These are phyloP conservation scores for Myrica gale DNA, from an alignment of 306 rosid species.

Conservation along the genomic window DNA sequence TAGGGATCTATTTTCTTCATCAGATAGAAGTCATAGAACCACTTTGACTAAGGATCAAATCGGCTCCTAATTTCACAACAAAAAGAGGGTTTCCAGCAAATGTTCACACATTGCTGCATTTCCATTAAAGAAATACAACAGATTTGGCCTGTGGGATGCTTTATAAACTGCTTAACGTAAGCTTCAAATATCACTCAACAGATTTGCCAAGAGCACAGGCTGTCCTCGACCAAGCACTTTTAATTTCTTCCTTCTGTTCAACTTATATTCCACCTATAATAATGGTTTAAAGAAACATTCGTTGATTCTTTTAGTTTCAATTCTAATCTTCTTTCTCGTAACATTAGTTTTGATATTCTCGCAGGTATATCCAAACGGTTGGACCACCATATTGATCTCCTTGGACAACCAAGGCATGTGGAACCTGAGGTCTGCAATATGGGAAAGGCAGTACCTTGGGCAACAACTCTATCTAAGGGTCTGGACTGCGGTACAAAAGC, in stretches of 20 bases:
- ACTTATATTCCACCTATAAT: not conserved
- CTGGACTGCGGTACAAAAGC: constrained; percentile 59
- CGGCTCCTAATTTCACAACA: too few relatives aligned
- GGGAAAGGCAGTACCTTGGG: constrained; percentile 96
- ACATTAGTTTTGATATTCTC: constrained; percentile 11
- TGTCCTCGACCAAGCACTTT: too few relatives aligned
- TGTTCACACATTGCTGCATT: too few relatives aligned
- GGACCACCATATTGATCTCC: constrained; percentile 84
- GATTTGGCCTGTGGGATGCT: too few relatives aligned
- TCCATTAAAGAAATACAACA: too few relatives aligned
- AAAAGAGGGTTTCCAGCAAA: too few relatives aligned
- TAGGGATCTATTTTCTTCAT: too few relatives aligned
- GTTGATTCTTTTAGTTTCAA: constrained; percentile 1
- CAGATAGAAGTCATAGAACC: too few relatives aligned
- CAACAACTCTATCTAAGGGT: constrained; percentile 85
- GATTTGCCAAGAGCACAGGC: too few relatives aligned
- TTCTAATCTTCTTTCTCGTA: constrained; percentile 11
- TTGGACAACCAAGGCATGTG: constrained; percentile 98
- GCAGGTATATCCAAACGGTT: constrained; percentile 85
- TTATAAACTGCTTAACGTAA: too few relatives aligned
- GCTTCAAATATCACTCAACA: not conserved
- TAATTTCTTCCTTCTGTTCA: not conserved
- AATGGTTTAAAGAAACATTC: not conserved
- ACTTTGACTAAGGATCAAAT: too few relatives aligned
- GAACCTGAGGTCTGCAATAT: constrained; percentile 87